Percentiles rank a stretch among this genome's conserved stretches.
Evolutionary conservation across 2,329 filamentous ascomycete species (phyloP).

Genomic region (Aureobasidium sp.): DNA sequence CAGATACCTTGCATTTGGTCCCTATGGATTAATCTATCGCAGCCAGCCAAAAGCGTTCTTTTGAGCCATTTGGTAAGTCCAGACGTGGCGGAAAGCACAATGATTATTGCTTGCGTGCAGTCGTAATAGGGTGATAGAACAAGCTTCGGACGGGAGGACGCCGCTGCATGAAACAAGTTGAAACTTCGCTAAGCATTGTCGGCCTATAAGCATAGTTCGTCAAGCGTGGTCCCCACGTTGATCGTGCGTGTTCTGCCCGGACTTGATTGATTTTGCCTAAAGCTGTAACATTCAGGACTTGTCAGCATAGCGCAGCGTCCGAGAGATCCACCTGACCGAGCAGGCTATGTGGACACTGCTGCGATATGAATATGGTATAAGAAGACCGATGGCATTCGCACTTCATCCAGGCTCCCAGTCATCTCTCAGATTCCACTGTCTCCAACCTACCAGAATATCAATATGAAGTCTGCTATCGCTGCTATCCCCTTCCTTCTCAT

Average conservation of each 20-base stretch:
- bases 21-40: background rate
- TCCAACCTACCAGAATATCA: background rate
- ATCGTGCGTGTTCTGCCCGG: background rate
- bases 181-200: constrained; percentile 6
- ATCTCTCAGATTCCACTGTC: background rate
- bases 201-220: background rate
- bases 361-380: background rate
- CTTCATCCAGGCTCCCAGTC: background rate
- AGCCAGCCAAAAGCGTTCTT: background rate
- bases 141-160: constrained; percentile 5
- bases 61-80: background rate
- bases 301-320: background rate
- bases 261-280: constrained; percentile 9
- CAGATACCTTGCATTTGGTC: background rate
- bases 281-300: background rate
- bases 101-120: background rate
- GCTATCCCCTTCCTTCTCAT: constrained; percentile 6
- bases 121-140: constrained; percentile 1
- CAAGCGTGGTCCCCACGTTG: background rate
- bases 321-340: background rate
- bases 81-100: background rate
- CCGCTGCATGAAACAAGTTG: constrained; percentile 3
- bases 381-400: background rate
- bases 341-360: background rate
- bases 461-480: constrained; percentile 1